Evolutionary conservation across 352 stramenopile species (phyloP).

Genomic region (Globisporangium apiculatum): DNA sequence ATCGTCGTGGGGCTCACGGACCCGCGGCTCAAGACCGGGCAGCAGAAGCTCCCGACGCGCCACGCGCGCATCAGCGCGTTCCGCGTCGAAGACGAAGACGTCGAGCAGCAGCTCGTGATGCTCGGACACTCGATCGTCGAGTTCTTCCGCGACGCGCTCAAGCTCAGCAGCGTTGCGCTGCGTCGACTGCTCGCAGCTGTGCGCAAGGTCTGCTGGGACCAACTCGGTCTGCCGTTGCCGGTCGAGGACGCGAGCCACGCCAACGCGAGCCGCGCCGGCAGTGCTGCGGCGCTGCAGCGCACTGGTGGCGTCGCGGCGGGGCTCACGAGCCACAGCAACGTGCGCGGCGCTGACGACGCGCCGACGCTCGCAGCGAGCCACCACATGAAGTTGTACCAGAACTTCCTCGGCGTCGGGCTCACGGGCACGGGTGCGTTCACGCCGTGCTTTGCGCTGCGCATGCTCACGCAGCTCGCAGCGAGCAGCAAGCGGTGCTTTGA

Average conservation of each 20-base stretch:
- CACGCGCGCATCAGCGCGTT: slow-evolving; percentile 69
- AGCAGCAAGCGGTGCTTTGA: slow-evolving; percentile 72
- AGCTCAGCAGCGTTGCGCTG: slow-evolving; percentile 54
- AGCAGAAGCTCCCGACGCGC: slow-evolving; percentile 70
- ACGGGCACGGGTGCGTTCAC: slow-evolving; percentile 50
- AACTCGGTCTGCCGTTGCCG: slow-evolving; percentile 51
- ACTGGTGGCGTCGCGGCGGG: neutral
- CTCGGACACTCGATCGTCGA: slow-evolving; percentile 80
- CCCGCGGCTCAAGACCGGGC: slow-evolving; percentile 59
- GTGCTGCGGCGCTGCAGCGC: neutral
- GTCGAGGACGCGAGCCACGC: neutral
- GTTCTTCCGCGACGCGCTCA: slow-evolving; percentile 70
- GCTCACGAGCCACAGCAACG: neutral
- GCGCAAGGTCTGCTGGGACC: slow-evolving; percentile 58
- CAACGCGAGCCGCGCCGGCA: neutral
- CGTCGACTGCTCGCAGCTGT: slow-evolving; percentile 55
- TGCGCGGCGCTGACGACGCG: slow-evolving; percentile 15
- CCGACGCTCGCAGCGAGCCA: slow-evolving; percentile 38
- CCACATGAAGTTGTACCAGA: slow-evolving; percentile 79
- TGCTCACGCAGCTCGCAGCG: slow-evolving; percentile 69
- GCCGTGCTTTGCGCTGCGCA: slow-evolving; percentile 69
- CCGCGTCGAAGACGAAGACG: slow-evolving; percentile 76
- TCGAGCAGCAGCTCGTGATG: slow-evolving; percentile 84
- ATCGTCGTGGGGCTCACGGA: slow-evolving; percentile 73
- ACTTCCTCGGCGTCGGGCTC: slow-evolving; percentile 63